A percentile compares a stretch with the other conserved stretches of the same genome.
These are phyloP conservation scores for Aspergillus latus DNA, from an alignment of 2,329 filamentous ascomycete species.

Conservation along the genomic window DNA sequence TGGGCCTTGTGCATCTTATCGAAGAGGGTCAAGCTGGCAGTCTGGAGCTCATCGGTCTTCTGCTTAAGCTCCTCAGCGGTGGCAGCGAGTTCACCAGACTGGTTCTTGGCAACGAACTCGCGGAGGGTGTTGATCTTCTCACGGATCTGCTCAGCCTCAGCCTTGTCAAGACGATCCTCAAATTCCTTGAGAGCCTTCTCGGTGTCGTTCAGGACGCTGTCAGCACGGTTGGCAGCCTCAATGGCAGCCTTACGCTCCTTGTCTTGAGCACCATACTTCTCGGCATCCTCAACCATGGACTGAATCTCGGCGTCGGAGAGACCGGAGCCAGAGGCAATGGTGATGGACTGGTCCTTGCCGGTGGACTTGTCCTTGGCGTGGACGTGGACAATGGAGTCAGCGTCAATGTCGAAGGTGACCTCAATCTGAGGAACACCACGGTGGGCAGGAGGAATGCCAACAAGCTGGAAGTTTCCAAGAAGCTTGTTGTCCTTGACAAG, in stretches of 20 bases:
- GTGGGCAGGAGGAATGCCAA: slow-evolving; percentile 93
- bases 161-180: slow-evolving; percentile 93
- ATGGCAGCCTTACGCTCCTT: slow-evolving; percentile 97
- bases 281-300: slow-evolving; percentile 95
- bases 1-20: slow-evolving; percentile 99
- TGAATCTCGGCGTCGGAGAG: slow-evolving; percentile 93
- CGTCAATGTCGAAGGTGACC: slow-evolving; percentile 98
- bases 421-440: slow-evolving; percentile 95
- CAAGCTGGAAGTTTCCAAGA: slow-evolving; percentile 98
- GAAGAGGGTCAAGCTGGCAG: slow-evolving; percentile 91
- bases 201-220: slow-evolving; percentile 94
- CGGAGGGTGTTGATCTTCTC: slow-evolving; percentile 88
- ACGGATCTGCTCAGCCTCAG: slow-evolving; percentile 85
- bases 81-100: slow-evolving; percentile 81
- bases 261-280: slow-evolving; percentile 91
- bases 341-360: slow-evolving; percentile 99
- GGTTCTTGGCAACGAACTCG: slow-evolving; percentile 90
- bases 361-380: slow-evolving; percentile 99
- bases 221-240: slow-evolving; percentile 94
- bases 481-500: slow-evolving; percentile 98
- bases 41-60: slow-evolving; percentile 98
- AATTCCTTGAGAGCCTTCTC: slow-evolving; percentile 98
- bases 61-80: slow-evolving; percentile 94
- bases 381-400: slow-evolving; percentile 96
- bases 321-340: slow-evolving; percentile 95